These are phyloP conservation scores for Mucor saturninus DNA, from an alignment of 371 early-diverging fungal genomes.

Conservation along the genomic window DNA sequence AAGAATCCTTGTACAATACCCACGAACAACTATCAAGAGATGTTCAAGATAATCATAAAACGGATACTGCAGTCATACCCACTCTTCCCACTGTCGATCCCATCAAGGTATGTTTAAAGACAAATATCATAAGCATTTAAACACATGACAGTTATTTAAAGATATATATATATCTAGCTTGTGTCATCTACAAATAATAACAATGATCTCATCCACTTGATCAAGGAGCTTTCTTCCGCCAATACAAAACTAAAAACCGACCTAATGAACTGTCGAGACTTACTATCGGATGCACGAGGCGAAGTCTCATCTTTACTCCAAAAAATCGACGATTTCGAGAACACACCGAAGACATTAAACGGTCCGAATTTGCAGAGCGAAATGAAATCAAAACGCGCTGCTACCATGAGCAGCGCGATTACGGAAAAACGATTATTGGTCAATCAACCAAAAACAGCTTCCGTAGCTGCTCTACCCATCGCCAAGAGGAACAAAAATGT, in stretches of 20 bases:
- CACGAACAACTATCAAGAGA: constrained; percentile 31
- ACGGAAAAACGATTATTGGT: too few species aligned
- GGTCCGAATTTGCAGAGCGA: too few species aligned
- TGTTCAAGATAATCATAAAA: constrained; percentile 4
- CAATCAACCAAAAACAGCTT: neutral
- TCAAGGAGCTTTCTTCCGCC: constrained; percentile 51
- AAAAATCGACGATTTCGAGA: constrained; percentile 8
- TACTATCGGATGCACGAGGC: constrained; percentile 39
- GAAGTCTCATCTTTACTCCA: constrained; percentile 33
- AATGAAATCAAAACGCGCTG: neutral
- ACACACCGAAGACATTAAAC: too few species aligned
- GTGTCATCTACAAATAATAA: constrained; percentile 14
- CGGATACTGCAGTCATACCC: neutral
- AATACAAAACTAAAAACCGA: constrained; percentile 48
- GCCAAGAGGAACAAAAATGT: neutral
- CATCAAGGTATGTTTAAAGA: constrained; percentile 5
- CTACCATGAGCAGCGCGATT: neutral
- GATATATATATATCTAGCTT: constrained; percentile 1
- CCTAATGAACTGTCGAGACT: constrained; percentile 39
- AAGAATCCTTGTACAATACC: constrained; percentile 23
- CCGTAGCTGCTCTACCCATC: neutral
- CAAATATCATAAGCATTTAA: neutral
- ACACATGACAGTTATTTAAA: neutral
- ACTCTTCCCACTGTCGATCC: neutral
- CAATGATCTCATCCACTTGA: constrained; percentile 30